Evolutionary conservation across 257 asterid species (phyloP).

Genomic region (Nicotiana paniculata): DNA sequence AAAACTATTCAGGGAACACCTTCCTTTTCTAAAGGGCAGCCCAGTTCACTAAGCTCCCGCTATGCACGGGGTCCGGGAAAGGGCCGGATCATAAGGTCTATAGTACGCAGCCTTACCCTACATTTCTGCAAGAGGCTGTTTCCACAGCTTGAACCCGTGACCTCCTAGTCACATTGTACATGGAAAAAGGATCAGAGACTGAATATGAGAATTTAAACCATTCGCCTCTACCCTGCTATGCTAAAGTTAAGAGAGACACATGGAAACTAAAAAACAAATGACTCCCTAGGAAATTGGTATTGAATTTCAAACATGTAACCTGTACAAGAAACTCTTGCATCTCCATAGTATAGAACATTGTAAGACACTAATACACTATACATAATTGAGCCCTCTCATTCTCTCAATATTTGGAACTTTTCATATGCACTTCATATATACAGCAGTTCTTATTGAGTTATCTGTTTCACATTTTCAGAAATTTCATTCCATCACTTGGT

Average conservation of each 20-base stretch:
- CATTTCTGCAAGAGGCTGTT: no score
- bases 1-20: background rate
- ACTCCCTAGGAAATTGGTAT: background rate
- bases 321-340: background rate
- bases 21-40: background rate
- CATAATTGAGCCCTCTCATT: background rate
- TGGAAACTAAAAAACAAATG: background rate
- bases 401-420: background rate
- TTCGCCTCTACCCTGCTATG: no score
- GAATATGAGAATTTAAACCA: no score
- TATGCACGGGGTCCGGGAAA: no score
- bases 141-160: no score
- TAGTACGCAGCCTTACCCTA: no score
- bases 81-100: no score
- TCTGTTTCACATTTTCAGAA: background rate
- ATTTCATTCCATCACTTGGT: background rate
- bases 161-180: no score
- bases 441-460: background rate
- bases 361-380: background rate
- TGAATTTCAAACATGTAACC: background rate
- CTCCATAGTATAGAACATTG: background rate
- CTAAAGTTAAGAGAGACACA: background rate
- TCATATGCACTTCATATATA: background rate
- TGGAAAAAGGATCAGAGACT: no score
- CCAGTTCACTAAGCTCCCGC: no score